Conservation (phyloP, 148 eudicot genomes). For the Diospyros lotus region DNA sequence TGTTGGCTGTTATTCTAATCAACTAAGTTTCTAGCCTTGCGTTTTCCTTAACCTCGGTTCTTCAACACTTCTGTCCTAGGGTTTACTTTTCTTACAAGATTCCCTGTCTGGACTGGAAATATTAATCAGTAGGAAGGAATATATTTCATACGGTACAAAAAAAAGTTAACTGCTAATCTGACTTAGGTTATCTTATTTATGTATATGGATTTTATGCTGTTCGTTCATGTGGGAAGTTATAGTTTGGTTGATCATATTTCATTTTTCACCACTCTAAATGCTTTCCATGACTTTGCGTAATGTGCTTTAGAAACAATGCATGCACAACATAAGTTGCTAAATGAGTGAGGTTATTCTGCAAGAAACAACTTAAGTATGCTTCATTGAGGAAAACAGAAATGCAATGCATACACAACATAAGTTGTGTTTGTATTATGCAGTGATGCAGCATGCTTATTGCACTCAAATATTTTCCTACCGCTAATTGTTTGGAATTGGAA, state of each 20-base stretch:
- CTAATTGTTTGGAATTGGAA: not conserved
- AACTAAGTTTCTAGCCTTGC: too few relatives aligned
- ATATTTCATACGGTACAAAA: not conserved
- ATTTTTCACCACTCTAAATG: not conserved
- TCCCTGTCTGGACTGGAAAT: not conserved
- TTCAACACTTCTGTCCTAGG: too few relatives aligned
- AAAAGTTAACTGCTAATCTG: not conserved
- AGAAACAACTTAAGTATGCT: not conserved
- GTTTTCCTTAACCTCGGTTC: too few relatives aligned
- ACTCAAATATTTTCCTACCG: not conserved
- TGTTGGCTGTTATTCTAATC: too few relatives aligned
- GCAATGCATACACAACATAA: not conserved
- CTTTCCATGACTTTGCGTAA: not conserved
- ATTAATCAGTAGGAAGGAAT: not conserved
- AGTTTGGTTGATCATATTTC: not conserved
- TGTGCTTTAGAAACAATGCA: too few relatives aligned
- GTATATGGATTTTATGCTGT: not conserved
- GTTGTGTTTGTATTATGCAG: not conserved
- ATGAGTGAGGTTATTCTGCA: not conserved
- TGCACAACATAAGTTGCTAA: too few relatives aligned
- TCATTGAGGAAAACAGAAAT: not conserved
- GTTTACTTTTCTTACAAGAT: too few relatives aligned
- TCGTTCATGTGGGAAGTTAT: not conserved
- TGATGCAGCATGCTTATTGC: not conserved
- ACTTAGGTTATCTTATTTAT: not conserved